Percentiles rank a stretch among this genome's conserved stretches.
Evolutionary conservation across 176 grass and related monocot species (phyloP).

Genomic region (Eleusine coracana): DNA sequence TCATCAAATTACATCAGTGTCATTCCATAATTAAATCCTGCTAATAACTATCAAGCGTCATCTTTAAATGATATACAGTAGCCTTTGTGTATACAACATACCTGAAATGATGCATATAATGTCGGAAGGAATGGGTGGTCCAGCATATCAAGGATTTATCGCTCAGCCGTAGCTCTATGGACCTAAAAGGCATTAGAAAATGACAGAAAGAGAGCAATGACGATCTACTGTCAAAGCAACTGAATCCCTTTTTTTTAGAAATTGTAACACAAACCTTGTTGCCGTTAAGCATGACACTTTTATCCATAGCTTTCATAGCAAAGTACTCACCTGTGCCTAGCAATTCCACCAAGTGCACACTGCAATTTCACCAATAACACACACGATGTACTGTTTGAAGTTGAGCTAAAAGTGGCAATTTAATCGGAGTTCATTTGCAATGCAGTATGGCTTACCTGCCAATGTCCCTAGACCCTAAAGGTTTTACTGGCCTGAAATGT

Average conservation of each 20-base stretch:
- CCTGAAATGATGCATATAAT: conserved; percentile 96
- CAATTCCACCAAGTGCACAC: conserved; percentile 92
- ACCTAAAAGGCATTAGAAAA: conserved; percentile 54
- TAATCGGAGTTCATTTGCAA: background rate
- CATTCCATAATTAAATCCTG: too few species aligned
- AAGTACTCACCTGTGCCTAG: conserved; percentile 71
- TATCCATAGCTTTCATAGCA: conserved; percentile 98
- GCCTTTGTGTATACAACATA: conserved; percentile 32
- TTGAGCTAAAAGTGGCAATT: background rate
- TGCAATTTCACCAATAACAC: conserved; percentile 48
- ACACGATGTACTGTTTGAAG: conserved; percentile 24
- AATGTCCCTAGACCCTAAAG: conserved; percentile 90
- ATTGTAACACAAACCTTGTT: conserved; percentile 64
- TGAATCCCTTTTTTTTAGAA: background rate
- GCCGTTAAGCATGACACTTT: conserved; percentile 86
- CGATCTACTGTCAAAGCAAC: conserved; percentile 6
- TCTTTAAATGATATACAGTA: background rate
- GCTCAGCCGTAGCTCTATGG: conserved; percentile 86
- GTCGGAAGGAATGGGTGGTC: conserved; percentile 97
- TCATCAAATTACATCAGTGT: too few species aligned
- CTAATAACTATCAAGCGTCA: background rate
- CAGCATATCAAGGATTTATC: conserved; percentile 88
- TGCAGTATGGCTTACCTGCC: conserved; percentile 55
- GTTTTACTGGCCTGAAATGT: conserved; percentile 89
- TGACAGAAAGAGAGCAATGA: conserved; percentile 19